Percentiles rank a stretch among this genome's conserved stretches.
Conservation (phyloP, 371 early-diverging fungal species). For the Mucor ambiguus region DNA sequence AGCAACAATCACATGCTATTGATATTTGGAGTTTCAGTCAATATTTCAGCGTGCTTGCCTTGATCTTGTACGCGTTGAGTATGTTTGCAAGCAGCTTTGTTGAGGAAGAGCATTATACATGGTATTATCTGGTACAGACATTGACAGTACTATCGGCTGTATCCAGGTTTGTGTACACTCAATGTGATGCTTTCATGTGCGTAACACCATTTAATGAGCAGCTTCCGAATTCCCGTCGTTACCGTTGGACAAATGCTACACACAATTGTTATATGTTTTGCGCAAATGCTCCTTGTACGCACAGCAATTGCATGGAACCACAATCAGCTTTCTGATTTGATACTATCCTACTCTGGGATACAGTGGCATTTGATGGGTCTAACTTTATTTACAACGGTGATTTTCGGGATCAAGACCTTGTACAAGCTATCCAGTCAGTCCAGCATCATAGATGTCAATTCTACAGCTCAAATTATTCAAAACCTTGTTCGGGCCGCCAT, state of each 20-base stretch:
- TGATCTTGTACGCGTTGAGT: slow-evolving; percentile 53
- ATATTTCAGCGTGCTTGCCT: slow-evolving; percentile 32
- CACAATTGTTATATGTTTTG: slow-evolving; percentile 5
- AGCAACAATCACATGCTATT: not conserved
- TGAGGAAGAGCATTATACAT: slow-evolving; percentile 78
- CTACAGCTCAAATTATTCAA: slow-evolving; percentile 32
- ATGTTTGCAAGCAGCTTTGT: slow-evolving; percentile 76
- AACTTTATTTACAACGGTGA: slow-evolving; percentile 5
- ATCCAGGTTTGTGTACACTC: slow-evolving; percentile 41
- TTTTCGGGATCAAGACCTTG: slow-evolving; percentile 1
- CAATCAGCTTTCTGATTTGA: not conserved
- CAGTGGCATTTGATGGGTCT: slow-evolving; percentile 27
- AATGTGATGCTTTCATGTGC: not conserved
- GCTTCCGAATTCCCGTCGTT: slow-evolving; percentile 10
- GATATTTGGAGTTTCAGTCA: slow-evolving; percentile 16
- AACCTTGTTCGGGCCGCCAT: slow-evolving; percentile 17
- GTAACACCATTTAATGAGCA: not conserved
- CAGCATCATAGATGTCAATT: slow-evolving; percentile 25
- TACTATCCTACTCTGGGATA: slow-evolving; percentile 12
- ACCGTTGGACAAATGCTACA: not conserved
- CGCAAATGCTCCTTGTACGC: slow-evolving; percentile 14
- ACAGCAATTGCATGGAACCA: slow-evolving; percentile 16
- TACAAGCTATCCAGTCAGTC: not conserved
- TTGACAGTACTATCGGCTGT: slow-evolving; percentile 47
- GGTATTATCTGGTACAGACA: slow-evolving; percentile 74